Base-by-base conservation (phyloP, 768 basidiomycete genomes). In the Gelatoporia subvermispora region DNA sequence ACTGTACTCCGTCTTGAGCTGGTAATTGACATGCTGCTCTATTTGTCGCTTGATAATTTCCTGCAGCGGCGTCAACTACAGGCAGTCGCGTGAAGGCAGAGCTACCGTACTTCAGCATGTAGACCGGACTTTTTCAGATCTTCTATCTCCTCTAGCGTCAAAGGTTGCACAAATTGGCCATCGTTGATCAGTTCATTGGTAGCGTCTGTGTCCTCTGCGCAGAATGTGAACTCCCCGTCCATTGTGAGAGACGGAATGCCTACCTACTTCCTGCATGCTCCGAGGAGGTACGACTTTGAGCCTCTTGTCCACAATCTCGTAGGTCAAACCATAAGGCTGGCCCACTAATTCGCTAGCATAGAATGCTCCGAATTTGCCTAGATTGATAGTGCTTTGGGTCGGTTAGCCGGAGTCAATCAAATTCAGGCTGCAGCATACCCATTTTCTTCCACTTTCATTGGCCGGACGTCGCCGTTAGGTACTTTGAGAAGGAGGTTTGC, bases 131-230 rank as follows among this genome's bases (percentile, higher is more conserved):
- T 78, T 61, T 94, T 91, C 50, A 97, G 67, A 7, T 77, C 73
- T 59, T 87, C 80, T 43, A 99, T 97, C 62, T 97, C 95, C 36
- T 80, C 81, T 22, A 81, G 65, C 2, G 88, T 88, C 50, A 97
- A 68, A 23, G 90, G 86, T 55, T 95, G 91, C 1, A 93, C 86
- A 45, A 82, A 79, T 59, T 83, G 77, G 2, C 84, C 87, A 52
- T 95, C 93, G 58, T 88, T 87, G 20, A 99, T 99, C 3, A 93
- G 76, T 60, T 99, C 93, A 59, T 99, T 99, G 3, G 93, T 99
- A 1, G 94, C 95, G 44, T 88, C 87, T 11, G 94, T 97, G 60
- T 97, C 95, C 82, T 94, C 95, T 95, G 56, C 43, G 20, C 39
- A 34, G 41, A 47, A 43, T 17, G 47, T 53, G 42, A 35, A 24